phyloP scores from a whole-genome alignment of 768 basidiomycete species.

The Fibroporia radiculosa region DNA sequence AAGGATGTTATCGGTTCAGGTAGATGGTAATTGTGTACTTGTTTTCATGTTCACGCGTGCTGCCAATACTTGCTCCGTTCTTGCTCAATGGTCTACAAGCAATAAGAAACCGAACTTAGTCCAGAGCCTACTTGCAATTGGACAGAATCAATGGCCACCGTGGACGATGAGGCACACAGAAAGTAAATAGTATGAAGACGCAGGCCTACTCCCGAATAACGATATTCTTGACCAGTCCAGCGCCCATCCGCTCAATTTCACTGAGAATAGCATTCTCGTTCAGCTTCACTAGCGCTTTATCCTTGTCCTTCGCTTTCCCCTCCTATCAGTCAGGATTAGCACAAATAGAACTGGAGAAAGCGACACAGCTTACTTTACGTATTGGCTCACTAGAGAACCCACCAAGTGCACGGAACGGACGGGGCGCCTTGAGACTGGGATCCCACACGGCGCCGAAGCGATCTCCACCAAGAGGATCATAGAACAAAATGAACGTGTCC shows the following conservation, averaged over 20 bases:
- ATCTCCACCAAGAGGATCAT: conserved; percentile 74
- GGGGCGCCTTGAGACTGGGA: conserved; percentile 49
- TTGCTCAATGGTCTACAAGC: too few species aligned
- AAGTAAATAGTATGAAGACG: too few species aligned
- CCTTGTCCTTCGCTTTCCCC: conserved; percentile 26
- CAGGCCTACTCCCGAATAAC: conserved; percentile 4
- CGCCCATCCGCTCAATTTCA: conserved; percentile 74
- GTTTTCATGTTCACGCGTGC: too few species aligned
- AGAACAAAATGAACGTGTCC: conserved; percentile 77
- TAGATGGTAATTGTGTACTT: too few species aligned
- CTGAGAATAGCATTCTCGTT: conserved; percentile 60
- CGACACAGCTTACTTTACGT: conserved; percentile 20
- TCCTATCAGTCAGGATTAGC: conserved; percentile 3
- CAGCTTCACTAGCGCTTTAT: conserved; percentile 54
- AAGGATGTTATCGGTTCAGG: too few species aligned
- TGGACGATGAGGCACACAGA: too few species aligned
- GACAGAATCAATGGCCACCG: too few species aligned
- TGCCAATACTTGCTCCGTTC: too few species aligned
- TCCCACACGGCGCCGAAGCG: conserved; percentile 85
- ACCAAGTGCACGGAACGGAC: conserved; percentile 74
- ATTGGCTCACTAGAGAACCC: conserved; percentile 69
- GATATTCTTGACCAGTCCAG: conserved; percentile 47
- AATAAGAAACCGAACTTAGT: too few species aligned
- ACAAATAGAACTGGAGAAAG: background rate
- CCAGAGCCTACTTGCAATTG: too few species aligned